Base-by-base conservation (phyloP, 805 yeast species). In the Yarrowia sp. region DNA sequence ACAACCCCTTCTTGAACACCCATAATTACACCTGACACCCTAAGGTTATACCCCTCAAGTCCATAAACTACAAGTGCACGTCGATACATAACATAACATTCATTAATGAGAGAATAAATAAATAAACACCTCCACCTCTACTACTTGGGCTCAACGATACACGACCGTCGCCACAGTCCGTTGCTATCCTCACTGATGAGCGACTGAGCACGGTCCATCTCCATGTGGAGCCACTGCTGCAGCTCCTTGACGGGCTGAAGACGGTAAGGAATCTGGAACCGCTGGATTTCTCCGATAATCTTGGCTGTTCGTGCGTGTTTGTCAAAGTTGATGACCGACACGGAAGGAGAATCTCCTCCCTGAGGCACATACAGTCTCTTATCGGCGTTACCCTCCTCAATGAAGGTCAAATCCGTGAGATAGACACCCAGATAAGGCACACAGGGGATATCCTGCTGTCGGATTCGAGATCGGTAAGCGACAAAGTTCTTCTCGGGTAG, bases 391-490 rank as follows among this genome's bases (percentile, higher is more conserved):
- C 79, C 79, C 65, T 76, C 79, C 47, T 73, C 76, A 36, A 74
- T 69, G 47, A 76, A 71, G 14, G 76, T 74, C 48, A 76, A 65
- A 47, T 76, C 79, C n/a, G 75, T 69, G 8, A 75, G 69, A 43
- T 71, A 71, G 3, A 76, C 67, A 4, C 79, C 79, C 8, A 76
- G 64, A 66, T 74, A 76, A 1, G 79, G 79, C 8, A 76, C 70
- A 50, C 75, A 72, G 9, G 74, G 73, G 64, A 65, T 66, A 10
- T 60, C 58, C 44, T 63, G 63, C 39, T 51, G 60, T n/a, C 73
- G 69, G 50, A 75, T 65, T 48, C 69, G 71, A 10, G 66, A 62
- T 31, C 79, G 69, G 65, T 75, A 76, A 36, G 68, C 72, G 10
- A 70, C 65, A 66, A 75, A 76, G 64, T 76, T 76, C 62, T 75